Evolutionary conservation across 2,329 filamentous ascomycete genomes (phyloP).

Genomic region (Alternaria sp.): DNA sequence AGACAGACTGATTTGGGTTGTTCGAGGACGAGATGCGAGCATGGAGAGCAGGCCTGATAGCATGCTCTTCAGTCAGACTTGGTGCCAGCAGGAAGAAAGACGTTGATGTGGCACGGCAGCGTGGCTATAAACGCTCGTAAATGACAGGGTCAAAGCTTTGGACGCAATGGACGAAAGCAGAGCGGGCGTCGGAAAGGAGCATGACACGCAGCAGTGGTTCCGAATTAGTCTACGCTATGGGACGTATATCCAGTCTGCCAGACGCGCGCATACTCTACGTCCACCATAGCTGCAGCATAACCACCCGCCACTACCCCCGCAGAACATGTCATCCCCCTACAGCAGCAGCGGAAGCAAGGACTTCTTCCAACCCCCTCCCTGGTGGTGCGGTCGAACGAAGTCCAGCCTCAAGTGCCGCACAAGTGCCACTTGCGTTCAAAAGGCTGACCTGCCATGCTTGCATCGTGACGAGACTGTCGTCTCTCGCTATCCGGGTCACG

Average conservation of each 20-base stretch:
- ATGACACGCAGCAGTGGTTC: accelerated
- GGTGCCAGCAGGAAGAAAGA: background rate
- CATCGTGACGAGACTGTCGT: background rate
- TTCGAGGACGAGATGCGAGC: background rate
- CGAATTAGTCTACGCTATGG: background rate
- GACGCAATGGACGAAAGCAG: background rate
- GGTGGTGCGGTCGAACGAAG: background rate
- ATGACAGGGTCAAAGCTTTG: background rate
- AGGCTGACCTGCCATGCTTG: background rate
- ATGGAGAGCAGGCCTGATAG: background rate
- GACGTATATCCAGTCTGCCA: background rate
- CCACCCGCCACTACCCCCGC: background rate
- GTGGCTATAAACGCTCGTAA: background rate
- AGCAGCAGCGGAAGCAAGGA: background rate
- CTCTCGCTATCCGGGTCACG: background rate
- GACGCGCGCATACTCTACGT: background rate
- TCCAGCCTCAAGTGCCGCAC: background rate
- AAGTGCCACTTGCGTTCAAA: background rate
- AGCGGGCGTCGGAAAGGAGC: background rate
- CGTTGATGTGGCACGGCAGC: background rate
- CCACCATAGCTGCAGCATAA: background rate
- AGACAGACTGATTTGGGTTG: background rate
- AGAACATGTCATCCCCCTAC: background rate
- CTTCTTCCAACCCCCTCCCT: background rate
- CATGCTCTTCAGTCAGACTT: background rate